These are phyloP conservation scores for Ascodesmis nigricans DNA, from an alignment of 495 filamentous ascomycete genomes.

Conservation along the genomic window DNA sequence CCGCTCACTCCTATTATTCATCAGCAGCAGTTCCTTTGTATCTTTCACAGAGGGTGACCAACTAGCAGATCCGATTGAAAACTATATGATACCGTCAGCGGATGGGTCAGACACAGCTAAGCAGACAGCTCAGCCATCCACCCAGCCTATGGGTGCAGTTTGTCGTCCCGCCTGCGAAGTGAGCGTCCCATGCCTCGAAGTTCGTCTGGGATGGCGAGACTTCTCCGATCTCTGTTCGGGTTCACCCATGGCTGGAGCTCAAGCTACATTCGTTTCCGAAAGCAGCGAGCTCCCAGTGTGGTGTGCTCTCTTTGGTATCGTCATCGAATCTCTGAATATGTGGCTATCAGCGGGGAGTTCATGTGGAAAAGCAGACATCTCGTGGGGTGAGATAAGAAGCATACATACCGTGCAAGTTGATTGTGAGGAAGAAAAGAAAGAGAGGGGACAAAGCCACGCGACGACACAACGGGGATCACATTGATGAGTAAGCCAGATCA, in stretches of 20 bases:
- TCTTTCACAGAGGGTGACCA: background rate
- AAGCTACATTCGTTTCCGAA: background rate
- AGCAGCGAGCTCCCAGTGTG: background rate
- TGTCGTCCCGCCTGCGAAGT: conserved; percentile 3
- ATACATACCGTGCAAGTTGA: background rate
- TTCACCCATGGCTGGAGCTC: conserved; percentile 1
- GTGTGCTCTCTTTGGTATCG: conserved; percentile 8
- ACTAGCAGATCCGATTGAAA: conserved; percentile 7
- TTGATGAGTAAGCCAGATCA: background rate
- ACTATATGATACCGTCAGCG: conserved; percentile 4
- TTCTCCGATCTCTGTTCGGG: conserved; percentile 8
- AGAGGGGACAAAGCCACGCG: too few species aligned
- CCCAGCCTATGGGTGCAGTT: conserved; percentile 1
- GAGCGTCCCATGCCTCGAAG: background rate
- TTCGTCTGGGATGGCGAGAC: background rate
- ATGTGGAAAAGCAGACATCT: conserved; percentile 10
- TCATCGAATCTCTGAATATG: conserved; percentile 3
- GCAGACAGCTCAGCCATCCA: background rate
- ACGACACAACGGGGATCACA: too few species aligned
- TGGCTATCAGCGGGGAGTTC: too few species aligned
- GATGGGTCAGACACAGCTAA: background rate
- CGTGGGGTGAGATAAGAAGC: conserved; percentile 10
- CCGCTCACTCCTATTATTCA: background rate
- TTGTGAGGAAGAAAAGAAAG: background rate
- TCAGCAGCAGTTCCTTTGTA: background rate